Conservation (phyloP, 306 rosid genomes). For the Ziziphus jujuba region DNA sequence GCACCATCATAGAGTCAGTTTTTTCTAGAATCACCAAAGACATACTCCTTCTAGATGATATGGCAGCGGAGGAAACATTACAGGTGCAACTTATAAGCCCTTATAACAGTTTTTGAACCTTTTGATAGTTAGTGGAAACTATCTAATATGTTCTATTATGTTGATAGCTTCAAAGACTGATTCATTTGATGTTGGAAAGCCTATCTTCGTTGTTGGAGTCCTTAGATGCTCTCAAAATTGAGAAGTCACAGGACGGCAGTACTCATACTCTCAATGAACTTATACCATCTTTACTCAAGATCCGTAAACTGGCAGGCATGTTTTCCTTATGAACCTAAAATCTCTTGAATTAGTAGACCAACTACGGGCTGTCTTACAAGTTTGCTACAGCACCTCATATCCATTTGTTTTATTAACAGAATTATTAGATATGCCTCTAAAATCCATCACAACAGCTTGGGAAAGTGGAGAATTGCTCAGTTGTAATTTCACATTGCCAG, state of each 20-base stretch:
- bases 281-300: conserved; percentile 72
- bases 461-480: conserved; percentile 60
- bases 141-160: conserved; percentile 27
- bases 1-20: conserved; percentile 74
- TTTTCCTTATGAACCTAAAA: conserved; percentile 8
- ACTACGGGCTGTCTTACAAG: not conserved
- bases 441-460: conserved; percentile 79
- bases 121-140: conserved; percentile 16
- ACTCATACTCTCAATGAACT: conserved; percentile 46
- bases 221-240: conserved; percentile 37
- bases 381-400: conserved; percentile 21
- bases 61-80: conserved; percentile 92
- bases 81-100: conserved; percentile 46
- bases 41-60: conserved; percentile 83
- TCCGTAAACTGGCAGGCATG: conserved; percentile 88
- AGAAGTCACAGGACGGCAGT: conserved; percentile 48
- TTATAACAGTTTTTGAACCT: conserved; percentile 2
- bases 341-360: conserved; percentile 12
- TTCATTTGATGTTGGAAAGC: conserved; percentile 73
- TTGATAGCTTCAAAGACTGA: conserved; percentile 72
- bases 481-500: conserved; percentile 59
- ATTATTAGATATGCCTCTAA: conserved; percentile 85
- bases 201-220: conserved; percentile 64
- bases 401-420: conserved; percentile 40
- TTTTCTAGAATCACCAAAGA: conserved; percentile 75